Evolutionary conservation across 202 grass and related monocot genomes (phyloP).

Genomic region (Panicum virgatum): DNA sequence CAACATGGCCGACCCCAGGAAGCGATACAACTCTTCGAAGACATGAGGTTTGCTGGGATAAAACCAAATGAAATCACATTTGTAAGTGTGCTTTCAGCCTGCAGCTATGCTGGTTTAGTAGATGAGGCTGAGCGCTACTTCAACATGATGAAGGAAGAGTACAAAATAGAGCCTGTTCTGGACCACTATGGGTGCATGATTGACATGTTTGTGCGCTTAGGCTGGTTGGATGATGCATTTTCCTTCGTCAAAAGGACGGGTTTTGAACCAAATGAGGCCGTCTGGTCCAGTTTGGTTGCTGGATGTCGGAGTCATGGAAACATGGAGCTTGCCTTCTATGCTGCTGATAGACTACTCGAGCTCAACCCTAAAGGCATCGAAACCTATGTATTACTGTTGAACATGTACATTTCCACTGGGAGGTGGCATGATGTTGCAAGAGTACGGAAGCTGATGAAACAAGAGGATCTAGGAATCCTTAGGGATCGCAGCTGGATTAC

Average conservation of each 20-base stretch:
- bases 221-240: constrained; percentile 72
- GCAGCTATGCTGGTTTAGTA: constrained; percentile 73
- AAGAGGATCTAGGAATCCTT: constrained; percentile 62
- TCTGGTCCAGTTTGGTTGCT: constrained; percentile 90
- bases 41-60: constrained; percentile 70
- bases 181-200: constrained; percentile 86
- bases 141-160: constrained; percentile 75
- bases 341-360: constrained; percentile 66
- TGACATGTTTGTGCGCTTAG: constrained; percentile 66
- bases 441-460: constrained; percentile 73
- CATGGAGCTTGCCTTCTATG: constrained; percentile 76
- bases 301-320: constrained; percentile 81
- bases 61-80: constrained; percentile 82
- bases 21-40: constrained; percentile 82
- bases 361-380: constrained; percentile 73
- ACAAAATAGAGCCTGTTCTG: constrained; percentile 58
- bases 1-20: constrained; percentile 71
- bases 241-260: constrained; percentile 53
- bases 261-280: constrained; percentile 68
- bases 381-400: constrained; percentile 77
- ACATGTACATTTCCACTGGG: constrained; percentile 76
- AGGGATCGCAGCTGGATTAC: constrained; percentile 86
- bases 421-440: constrained; percentile 69
- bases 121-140: constrained; percentile 73
- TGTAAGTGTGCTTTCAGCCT: constrained; percentile 84